These are phyloP conservation scores for Pythium phragmiticola DNA, from an alignment of 352 stramenopile species.

Conservation along the genomic window DNA sequence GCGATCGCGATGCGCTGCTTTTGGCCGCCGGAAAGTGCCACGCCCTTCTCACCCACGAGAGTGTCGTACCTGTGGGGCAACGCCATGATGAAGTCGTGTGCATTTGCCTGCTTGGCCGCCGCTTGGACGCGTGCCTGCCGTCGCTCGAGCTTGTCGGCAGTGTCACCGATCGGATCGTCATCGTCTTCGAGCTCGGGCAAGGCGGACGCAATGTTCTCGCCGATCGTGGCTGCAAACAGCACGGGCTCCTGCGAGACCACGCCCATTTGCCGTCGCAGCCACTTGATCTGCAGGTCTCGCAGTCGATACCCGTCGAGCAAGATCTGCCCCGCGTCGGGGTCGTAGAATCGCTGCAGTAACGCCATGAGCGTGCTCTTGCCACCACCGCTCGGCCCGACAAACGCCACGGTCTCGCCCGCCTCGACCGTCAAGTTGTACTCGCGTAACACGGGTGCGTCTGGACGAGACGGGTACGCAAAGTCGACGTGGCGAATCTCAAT, in stretches of 20 bases:
- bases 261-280: slow-evolving; percentile 5
- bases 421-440: slow-evolving; percentile 34
- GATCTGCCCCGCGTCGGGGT: slow-evolving; percentile 54
- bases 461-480: slow-evolving; percentile 71
- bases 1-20: slow-evolving; percentile 90
- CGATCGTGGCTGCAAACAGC: slow-evolving; percentile 2
- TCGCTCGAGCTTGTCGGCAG: not conserved
- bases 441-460: slow-evolving; percentile 29
- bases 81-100: slow-evolving; percentile 6
- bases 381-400: slow-evolving; percentile 33
- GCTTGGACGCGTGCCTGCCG: not conserved
- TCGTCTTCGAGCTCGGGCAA: slow-evolving; percentile 4
- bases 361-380: slow-evolving; percentile 44
- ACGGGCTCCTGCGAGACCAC: slow-evolving; percentile 9
- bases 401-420: slow-evolving; percentile 32
- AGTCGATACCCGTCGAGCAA: slow-evolving; percentile 66
- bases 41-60: slow-evolving; percentile 9
- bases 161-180: not conserved
- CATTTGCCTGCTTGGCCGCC: not conserved
- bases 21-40: slow-evolving; percentile 42
- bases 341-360: slow-evolving; percentile 84
- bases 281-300: slow-evolving; percentile 48
- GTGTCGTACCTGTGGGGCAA: slow-evolving; percentile 8
- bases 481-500: slow-evolving; percentile 48
- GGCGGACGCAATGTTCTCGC: slow-evolving; percentile 30